Percentiles rank a stretch among this genome's conserved stretches.
Conservation (phyloP, 257 asterid genomes). For the Solanum acaule region DNA sequence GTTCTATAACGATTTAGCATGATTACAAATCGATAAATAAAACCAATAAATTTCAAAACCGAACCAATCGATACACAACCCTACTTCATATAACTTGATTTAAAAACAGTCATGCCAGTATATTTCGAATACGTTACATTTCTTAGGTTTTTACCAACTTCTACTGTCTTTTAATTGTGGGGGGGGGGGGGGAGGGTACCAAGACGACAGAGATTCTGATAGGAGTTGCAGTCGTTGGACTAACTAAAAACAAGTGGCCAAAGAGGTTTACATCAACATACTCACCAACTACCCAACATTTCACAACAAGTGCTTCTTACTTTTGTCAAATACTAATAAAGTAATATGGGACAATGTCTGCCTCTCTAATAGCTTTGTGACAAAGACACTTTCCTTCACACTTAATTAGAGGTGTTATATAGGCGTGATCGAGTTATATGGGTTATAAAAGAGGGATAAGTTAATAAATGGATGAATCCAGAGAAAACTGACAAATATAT, state of each 20-base stretch:
- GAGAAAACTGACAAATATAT: too few species aligned
- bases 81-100: background rate
- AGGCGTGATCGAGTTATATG: background rate
- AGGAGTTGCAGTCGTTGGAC: conserved; percentile 16
- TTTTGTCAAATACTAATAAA: background rate
- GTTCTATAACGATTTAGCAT: too few species aligned
- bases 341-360: background rate
- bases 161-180: too few species aligned
- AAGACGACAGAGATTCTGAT: conserved; percentile 36
- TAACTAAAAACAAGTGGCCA: background rate
- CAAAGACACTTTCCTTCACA: background rate
- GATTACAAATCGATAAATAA: too few species aligned
- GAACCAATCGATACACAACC: too few species aligned
- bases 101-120: background rate
- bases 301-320: conserved; percentile 12
- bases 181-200: background rate
- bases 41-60: too few species aligned
- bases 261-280: conserved; percentile 3
- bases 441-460: background rate
- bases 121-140: background rate
- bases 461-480: too few species aligned
- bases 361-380: background rate
- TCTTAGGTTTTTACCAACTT: background rate
- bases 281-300: background rate
- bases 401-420: background rate